Evolutionary conservation across 371 early-diverging fungal species (phyloP), one percentile per base, ranked within the genome.

Genomic region (Mortierella sp.): DNA sequence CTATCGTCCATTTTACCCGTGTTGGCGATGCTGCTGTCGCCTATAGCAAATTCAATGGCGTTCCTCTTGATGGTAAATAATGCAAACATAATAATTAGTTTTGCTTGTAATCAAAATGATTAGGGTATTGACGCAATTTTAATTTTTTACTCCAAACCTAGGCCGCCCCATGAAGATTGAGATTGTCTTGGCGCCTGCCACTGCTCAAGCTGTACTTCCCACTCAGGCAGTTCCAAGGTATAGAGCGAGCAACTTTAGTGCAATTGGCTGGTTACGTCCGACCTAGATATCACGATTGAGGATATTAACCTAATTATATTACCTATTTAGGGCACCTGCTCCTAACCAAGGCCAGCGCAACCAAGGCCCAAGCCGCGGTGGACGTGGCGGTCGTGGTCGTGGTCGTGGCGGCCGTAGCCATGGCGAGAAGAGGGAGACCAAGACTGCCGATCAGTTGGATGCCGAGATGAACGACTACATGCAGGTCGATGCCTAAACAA

Each of bases 391-490:
- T 28, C 47, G 72, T 51, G 73, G 80, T 29, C 71, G 80, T 55
- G 74, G 81, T 26, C 77, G 85, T 19, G 83, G 83, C 17, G 73
- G 82, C 26, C 83, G 76, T 55, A 23, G 31, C 40, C 43, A 72
- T 40, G 64, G 84, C 53, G 76, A 83, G 56, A 75, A 83, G 65
- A 78, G 79, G 57, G 70, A 71, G 72, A 42, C 70, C 84, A 85
- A 84, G 72, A 86, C 91, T 57, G 85, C 85, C 43, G 91, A 89
- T 32, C 85, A 91, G 55, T 84, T 94, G 37, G 93, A 93, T 68
- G 92, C 91, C 9, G 94, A 94, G 62, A 90, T 94, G 85, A 92
- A 89, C 72, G 85, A 86, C 56, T 94, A 93, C 84, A 92, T 93
- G 90, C 76, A 83, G 68, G 86, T 84, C 34, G 88, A 83, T 63